Evolutionary conservation across 2,329 filamentous ascomycete species (phyloP).

Genomic region (Colletotrichum zoysiae): DNA sequence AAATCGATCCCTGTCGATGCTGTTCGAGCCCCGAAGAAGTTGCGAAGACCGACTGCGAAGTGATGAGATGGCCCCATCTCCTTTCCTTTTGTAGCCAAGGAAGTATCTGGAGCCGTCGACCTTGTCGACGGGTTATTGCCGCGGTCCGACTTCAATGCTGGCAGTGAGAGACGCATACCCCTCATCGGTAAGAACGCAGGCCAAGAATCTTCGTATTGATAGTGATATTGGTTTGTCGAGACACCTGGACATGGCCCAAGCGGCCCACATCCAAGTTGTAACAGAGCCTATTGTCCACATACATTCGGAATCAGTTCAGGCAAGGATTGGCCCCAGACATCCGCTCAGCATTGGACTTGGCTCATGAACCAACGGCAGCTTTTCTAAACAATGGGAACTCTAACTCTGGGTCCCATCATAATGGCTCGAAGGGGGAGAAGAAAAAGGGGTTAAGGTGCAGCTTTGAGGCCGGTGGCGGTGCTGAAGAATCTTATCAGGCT

Average conservation of each 20-base stretch:
- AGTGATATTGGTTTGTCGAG: background rate
- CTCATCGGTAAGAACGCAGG: constrained; percentile 9
- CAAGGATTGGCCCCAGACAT: background rate
- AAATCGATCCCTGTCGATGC: constrained; percentile 16
- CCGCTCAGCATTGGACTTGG: background rate
- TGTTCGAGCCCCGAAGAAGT: constrained; percentile 19
- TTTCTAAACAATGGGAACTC: background rate
- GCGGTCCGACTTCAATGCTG: constrained; percentile 2
- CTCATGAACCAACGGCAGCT: background rate
- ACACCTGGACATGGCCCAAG: background rate
- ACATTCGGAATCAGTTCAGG: background rate
- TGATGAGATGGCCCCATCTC: constrained; percentile 30
- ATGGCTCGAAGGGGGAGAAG: background rate
- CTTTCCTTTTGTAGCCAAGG: constrained; percentile 16
- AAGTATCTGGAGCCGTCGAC: background rate
- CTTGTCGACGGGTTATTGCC: background rate
- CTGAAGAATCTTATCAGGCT: constrained; percentile 1
- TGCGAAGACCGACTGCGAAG: constrained; percentile 2
- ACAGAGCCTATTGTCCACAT: background rate
- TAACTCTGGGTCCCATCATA: background rate
- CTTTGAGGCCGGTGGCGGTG: background rate
- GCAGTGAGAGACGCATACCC: constrained; percentile 6
- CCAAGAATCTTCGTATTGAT: constrained; percentile 4
- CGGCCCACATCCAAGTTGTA: background rate
- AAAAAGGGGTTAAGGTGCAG: background rate